Conservation (phyloP, 2,329 filamentous ascomycete genomes). For the Aspergillus hiratsukae region DNA sequence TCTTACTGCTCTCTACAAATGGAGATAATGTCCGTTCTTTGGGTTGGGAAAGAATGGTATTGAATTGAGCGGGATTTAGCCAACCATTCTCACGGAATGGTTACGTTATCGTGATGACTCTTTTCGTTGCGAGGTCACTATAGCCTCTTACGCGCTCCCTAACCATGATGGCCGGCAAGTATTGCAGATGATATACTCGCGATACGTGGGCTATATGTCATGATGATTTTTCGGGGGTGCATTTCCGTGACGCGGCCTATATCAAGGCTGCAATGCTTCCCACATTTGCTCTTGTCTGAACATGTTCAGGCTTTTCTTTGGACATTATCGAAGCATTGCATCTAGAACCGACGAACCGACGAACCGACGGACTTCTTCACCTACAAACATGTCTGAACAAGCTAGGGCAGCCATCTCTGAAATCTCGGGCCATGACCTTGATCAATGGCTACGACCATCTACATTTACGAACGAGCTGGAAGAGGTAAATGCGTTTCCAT, state of each 20-base stretch:
- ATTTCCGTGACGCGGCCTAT: background rate
- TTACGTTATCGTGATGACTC: background rate
- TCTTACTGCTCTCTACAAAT: background rate
- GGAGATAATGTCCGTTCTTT: background rate
- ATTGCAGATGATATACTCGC: background rate
- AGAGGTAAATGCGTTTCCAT: background rate
- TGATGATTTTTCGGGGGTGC: background rate
- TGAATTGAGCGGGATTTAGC: background rate
- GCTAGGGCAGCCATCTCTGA: constrained; percentile 1
- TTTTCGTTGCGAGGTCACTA: background rate
- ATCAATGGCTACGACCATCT: constrained; percentile 1
- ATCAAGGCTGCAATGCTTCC: background rate
- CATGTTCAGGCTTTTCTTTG: background rate
- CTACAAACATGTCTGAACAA: background rate
- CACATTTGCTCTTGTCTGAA: background rate
- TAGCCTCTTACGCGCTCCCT: background rate
- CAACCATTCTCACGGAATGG: background rate
- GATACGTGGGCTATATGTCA: background rate
- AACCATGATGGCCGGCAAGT: background rate
- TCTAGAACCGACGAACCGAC: background rate
- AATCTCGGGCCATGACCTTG: constrained; percentile 2
- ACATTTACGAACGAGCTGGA: constrained; percentile 3
- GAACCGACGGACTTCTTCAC: background rate
- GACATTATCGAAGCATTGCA: background rate
- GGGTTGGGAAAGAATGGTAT: background rate